Evolutionary conservation across 768 basidiomycete species (phyloP).

Genomic region (Agaricus subrufescens): DNA sequence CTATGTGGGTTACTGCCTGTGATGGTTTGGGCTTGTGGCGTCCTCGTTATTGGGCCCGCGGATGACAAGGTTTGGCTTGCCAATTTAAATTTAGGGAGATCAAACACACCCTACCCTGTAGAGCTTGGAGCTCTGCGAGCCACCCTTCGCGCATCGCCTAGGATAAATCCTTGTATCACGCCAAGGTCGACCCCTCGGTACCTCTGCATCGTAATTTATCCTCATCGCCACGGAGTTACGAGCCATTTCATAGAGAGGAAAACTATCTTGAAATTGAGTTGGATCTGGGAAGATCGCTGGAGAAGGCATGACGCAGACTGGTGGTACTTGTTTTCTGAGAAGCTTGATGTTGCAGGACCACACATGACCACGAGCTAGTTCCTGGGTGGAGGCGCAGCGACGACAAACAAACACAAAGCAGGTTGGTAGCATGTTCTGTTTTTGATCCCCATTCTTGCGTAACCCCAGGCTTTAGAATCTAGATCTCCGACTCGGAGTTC

Average conservation of each 20-base stretch:
- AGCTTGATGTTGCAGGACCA: background rate
- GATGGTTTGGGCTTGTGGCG: background rate
- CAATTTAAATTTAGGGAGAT: background rate
- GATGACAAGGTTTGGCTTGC: background rate
- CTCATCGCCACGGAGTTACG: slow-evolving; percentile 2
- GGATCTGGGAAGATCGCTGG: background rate
- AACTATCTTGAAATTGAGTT: background rate
- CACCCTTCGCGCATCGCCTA: background rate
- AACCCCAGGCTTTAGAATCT: slow-evolving; percentile 6
- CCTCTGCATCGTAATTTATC: background rate
- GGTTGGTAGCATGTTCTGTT: background rate
- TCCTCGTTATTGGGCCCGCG: background rate
- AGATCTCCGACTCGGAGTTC: slow-evolving; percentile 12
- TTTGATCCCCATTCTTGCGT: slow-evolving; percentile 6
- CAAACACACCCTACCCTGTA: too few relatives aligned
- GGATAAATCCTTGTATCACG: too few relatives aligned
- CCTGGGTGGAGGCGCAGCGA: background rate
- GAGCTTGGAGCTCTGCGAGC: background rate
- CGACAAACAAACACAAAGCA: background rate
- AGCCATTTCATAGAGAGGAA: background rate
- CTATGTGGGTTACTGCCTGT: background rate
- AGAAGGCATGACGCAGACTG: slow-evolving; percentile 7
- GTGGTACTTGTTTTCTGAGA: background rate
- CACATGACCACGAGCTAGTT: slow-evolving; percentile 2
- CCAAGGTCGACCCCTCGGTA: background rate